Base-by-base conservation (phyloP, 768 basidiomycete species). In the Pulveroboletus sp. region DNA sequence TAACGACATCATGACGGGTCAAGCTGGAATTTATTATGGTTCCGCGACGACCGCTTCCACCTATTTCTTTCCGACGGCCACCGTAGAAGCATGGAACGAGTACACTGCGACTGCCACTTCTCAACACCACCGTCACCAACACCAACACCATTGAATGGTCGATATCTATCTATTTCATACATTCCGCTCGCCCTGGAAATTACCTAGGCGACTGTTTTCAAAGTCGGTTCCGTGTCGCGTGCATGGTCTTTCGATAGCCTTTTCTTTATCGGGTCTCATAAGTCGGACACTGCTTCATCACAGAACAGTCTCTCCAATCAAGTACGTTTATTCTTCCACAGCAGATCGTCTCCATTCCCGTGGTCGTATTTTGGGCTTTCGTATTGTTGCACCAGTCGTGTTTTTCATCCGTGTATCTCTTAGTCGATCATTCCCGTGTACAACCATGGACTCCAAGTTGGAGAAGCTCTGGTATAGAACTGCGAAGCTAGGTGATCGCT, bases 1-100 rank as follows among this genome's bases (percentile, higher is more conserved):
- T 6, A 70, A 62, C 26, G 73, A 75, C 40, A 60, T 78, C 43
- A 56, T 86, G n/a, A 73, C 75, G 6, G 83, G 83, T 6, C 73
- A 73, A 30, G 72, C 75, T 24, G 81, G 73, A 12, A 78, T 89
- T 26, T 78, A 74, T 46, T 78, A 80, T 43, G 82, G 82, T 3
- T 71, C 74, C 0, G 69, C 71, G 1, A 71, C 74, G 13, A 76
- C 75, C 10, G 70, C 67, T 32, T 81, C 77, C 19, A 81, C 79
- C 11, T 80, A 76, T 56, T 67, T 77, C 16, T 81, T 76, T 57
- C 81, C 83, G 10, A 62, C 71, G 1, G 76, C 76, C 1, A 85
- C 82, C 3, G 72, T 77, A 39, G 72, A 72, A 6, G 80, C 81
- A 1, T 85, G 83, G 83, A 58, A 73, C 26, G 63, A 69, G 4